These are phyloP conservation scores for Laetiporus sulphureus DNA, from an alignment of 1,284 basidiomycete genomes.

Conservation along the genomic window DNA sequence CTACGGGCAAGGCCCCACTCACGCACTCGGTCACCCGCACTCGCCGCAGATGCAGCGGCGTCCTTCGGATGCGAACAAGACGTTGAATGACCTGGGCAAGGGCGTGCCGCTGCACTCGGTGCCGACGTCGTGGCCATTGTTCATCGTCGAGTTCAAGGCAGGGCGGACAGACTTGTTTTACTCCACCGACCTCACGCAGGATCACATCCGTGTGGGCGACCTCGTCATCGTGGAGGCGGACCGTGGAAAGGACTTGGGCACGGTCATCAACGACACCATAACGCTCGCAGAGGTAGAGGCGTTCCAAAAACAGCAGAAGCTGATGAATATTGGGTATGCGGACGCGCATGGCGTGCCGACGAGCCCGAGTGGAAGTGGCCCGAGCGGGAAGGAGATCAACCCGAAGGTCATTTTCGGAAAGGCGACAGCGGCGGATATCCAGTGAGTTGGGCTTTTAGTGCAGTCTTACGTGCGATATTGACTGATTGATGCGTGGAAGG, in stretches of 20 bases:
- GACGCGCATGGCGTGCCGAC: constrained; percentile 41
- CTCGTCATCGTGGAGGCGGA: constrained; percentile 97
- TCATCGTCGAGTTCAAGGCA: constrained; percentile 97
- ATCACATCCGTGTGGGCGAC: constrained; percentile 80
- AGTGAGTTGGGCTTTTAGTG: constrained; percentile 60
- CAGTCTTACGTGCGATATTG: too few relatives aligned
- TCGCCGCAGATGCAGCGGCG: constrained; percentile 35
- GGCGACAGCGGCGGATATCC: constrained; percentile 78
- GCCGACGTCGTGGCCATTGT: constrained; percentile 81
- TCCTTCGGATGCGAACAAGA: constrained; percentile 41
- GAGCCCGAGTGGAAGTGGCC: constrained; percentile 41
- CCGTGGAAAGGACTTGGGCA: constrained; percentile 88
- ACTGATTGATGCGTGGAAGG: constrained; percentile 31
- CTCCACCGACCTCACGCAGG: constrained; percentile 57
- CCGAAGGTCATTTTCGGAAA: constrained; percentile 97
- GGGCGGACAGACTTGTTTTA: constrained; percentile 94
- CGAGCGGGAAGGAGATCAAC: constrained; percentile 82
- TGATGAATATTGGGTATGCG: constrained; percentile 33
- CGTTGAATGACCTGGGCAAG: constrained; percentile 73
- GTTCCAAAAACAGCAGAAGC: constrained; percentile 72
- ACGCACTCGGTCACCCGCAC: too few relatives aligned
- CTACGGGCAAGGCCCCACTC: too few relatives aligned
- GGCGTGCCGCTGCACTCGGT: constrained; percentile 84
- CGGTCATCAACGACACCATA: constrained; percentile 84
- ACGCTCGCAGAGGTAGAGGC: constrained; percentile 89